Conservation (phyloP, 176 grass and related monocot species). For the Bonia amplexicaulis region DNA sequence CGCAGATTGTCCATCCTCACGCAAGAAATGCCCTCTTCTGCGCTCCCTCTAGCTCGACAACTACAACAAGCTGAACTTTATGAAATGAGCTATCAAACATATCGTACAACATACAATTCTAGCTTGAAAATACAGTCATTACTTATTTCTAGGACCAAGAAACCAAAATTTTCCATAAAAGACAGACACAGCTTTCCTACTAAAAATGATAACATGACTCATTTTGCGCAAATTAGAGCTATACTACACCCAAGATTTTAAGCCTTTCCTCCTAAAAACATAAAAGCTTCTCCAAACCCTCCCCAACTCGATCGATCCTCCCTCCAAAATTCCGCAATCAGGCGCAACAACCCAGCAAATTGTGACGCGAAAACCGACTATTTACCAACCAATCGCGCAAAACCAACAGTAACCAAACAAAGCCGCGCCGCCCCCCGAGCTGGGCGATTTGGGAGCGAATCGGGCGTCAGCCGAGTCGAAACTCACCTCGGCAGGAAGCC, state of each 20-base stretch:
- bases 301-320: not conserved
- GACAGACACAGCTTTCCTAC: not conserved
- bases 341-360: not conserved
- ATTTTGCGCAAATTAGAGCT: not conserved
- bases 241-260: not conserved
- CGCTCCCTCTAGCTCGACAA: conserved; percentile 12
- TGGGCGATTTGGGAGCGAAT: conserved; percentile 2
- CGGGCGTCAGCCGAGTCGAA: not conserved
- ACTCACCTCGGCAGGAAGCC: conserved; percentile 33
- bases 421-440: not conserved
- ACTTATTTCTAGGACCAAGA: not conserved
- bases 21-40: conserved; percentile 12
- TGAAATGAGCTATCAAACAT: not conserved
- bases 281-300: not conserved
- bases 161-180: not conserved
- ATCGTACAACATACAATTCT: not conserved
- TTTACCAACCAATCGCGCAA: not conserved
- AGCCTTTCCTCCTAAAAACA: not conserved
- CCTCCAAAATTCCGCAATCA: conserved; percentile 2
- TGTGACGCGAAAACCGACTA: no score
- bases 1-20: conserved; percentile 26
- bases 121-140: not conserved
- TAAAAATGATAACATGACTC: not conserved
- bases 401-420: not conserved
- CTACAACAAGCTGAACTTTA: not conserved